phyloP scores from a whole-genome alignment of 2,329 filamentous ascomycete genomes.

The Aspergillus candidus region DNA sequence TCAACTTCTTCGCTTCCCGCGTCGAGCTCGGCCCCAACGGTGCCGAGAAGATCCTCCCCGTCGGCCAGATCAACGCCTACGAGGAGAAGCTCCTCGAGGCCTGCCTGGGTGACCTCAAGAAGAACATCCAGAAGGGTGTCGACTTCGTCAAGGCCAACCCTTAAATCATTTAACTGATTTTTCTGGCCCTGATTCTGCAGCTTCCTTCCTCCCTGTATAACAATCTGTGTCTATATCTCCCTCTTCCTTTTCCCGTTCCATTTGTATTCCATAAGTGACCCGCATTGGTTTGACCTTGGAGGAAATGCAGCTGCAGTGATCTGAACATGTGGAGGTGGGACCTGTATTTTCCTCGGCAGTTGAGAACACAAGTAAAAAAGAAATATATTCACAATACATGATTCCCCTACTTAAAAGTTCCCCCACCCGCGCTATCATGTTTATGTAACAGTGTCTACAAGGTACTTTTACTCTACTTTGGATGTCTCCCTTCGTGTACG shows the following conservation, averaged over 20 bases:
- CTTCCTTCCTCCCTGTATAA: conserved; percentile 25
- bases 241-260: conserved; percentile 10
- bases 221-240: conserved; percentile 13
- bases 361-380: background rate
- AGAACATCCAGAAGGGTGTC: conserved; percentile 84
- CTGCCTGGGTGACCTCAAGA: conserved; percentile 60
- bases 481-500: no score
- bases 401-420: no score
- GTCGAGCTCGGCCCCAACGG: conserved; percentile 95
- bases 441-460: no score
- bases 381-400: no score
- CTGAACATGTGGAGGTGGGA: conserved; percentile 3
- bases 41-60: conserved; percentile 84
- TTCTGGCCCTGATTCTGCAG: conserved; percentile 11
- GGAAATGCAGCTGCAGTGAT: conserved; percentile 18
- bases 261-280: background rate
- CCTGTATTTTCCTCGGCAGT: conserved; percentile 5
- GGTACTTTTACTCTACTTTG: no score
- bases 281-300: conserved; percentile 17
- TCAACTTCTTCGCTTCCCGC: conserved; percentile 93
- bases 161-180: conserved; percentile 26
- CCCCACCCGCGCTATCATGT: no score
- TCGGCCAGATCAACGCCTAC: conserved; percentile 75
- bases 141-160: conserved; percentile 58
- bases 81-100: conserved; percentile 89